These are phyloP conservation scores for Pseudocercospora vitis DNA, from an alignment of 2,329 filamentous ascomycete species.

Conservation along the genomic window DNA sequence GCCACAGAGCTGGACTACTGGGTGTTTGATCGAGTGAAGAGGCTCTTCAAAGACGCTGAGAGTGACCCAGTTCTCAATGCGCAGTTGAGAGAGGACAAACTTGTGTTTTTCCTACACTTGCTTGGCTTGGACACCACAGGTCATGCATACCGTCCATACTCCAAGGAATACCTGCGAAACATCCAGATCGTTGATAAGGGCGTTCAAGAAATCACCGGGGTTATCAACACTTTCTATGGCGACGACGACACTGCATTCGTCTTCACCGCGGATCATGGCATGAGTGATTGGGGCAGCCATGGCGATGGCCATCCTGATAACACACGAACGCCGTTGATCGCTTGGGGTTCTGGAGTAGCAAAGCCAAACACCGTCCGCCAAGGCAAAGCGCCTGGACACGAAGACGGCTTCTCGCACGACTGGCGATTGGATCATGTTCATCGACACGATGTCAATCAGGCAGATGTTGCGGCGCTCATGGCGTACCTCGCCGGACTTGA, in stretches of 20 bases:
- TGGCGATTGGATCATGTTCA: conserved; percentile 80
- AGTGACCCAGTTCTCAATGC: conserved; percentile 73
- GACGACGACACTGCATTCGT: conserved; percentile 85
- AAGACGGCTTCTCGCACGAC: conserved; percentile 81
- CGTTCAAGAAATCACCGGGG: conserved; percentile 75
- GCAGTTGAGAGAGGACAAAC: conserved; percentile 74
- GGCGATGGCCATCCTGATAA: conserved; percentile 97
- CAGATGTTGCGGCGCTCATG: conserved; percentile 94
- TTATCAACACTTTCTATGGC: conserved; percentile 83
- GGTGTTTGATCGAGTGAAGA: conserved; percentile 94
- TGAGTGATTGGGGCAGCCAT: conserved; percentile 99
- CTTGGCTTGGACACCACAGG: conserved; percentile 89
- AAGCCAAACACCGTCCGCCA: conserved; percentile 61
- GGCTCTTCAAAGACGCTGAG: conserved; percentile 76
- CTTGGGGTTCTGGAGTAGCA: conserved; percentile 89
- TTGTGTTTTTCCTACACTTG: conserved; percentile 93
- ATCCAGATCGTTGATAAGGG: conserved; percentile 92
- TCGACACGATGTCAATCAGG: conserved; percentile 88
- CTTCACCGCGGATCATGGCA: conserved; percentile 97
- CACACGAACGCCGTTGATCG: conserved; percentile 87
- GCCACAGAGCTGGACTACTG: conserved; percentile 81
- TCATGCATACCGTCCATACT: conserved; percentile 84
- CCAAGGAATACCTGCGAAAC: conserved; percentile 91
- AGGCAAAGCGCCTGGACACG: conserved; percentile 73
- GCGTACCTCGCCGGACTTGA: conserved; percentile 83